Conservation (phyloP, 805 yeast species). For the Dipodascopsis uninucleata region DNA sequence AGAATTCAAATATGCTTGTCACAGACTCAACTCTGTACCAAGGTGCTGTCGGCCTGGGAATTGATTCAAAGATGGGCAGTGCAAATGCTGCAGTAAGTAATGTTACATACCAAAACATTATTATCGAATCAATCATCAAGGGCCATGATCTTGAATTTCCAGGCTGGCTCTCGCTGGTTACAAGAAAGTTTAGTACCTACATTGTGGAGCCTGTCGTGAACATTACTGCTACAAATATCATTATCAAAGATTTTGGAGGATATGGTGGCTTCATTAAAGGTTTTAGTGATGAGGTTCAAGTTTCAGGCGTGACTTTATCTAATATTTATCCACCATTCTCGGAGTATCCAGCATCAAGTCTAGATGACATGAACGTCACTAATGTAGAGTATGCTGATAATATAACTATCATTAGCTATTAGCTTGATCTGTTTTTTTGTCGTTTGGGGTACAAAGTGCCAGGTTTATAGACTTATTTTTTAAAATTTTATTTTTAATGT, state of each 20-base stretch:
- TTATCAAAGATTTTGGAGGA: constrained; percentile 14
- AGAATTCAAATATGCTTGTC: constrained; percentile 1
- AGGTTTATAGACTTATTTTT: too few relatives aligned
- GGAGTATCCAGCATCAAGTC: neutral
- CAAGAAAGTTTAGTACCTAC: constrained; percentile 3
- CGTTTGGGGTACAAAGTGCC: too few relatives aligned
- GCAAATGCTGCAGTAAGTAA: constrained; percentile 2
- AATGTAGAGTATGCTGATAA: constrained; percentile 1
- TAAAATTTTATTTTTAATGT: too few relatives aligned
- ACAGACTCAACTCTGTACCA: constrained; percentile 10
- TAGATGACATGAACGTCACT: constrained; percentile 2
- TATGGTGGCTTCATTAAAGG: constrained; percentile 9
- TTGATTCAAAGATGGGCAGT: constrained; percentile 9
- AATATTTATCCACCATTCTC: too few relatives aligned
- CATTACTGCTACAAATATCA: constrained; percentile 6
- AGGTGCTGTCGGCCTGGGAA: constrained; percentile 15
- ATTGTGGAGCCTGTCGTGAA: constrained; percentile 8
- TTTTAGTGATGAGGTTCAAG: neutral
- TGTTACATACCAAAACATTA: constrained; percentile 5
- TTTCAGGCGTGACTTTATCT: constrained; percentile 8
- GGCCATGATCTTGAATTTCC: constrained; percentile 9
- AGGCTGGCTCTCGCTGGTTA: constrained; percentile 18
- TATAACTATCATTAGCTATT: too few relatives aligned
- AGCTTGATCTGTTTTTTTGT: too few relatives aligned
- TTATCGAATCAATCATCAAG: constrained; percentile 10